Base-by-base conservation (phyloP, 2,329 filamentous ascomycete species). In the Penicillium sp. region DNA sequence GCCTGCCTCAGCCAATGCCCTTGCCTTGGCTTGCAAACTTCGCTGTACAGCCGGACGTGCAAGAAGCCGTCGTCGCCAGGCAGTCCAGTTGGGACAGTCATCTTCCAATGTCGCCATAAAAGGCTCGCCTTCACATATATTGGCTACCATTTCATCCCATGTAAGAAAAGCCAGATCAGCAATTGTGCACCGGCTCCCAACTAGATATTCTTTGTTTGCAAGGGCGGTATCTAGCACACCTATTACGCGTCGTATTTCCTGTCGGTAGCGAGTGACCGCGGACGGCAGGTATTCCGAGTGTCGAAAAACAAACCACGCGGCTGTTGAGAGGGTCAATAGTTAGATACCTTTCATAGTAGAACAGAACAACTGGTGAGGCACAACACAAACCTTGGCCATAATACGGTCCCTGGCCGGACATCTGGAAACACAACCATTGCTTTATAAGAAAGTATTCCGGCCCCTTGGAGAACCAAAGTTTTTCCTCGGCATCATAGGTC, bases 371-470 rank as follows among this genome's bases (percentile, higher is more conserved):
- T n/a, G n/a, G n/a, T n/a, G n/a, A n/a, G n/a, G n/a, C n/a, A 28
- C 7, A 23, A 28, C 20, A 55, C 52, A n/a, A n/a, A n/a, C n/a
- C 53, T 48, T 57, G 55, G 7, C 55, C 55, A 21, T 52, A 57
- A 46, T 52, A 57, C 9, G 55, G 55, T 23, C 49, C 55, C 33
- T 57, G 55, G 20, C 55, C 55, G 3, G 55, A 57, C 21, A 52
- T 47, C 5, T 57, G 55, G 9, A 57, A 57, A 38, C 28, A 57
- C 12, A 52, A n/a, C 49, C 49, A 57, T 40, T 57, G 55, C 18
- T 47, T 57, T 28, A 52, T 38, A n/a, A 40, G 21, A 11, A 47
- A 57, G 20, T 46, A 30, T 21, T 57, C 55, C 11, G 43, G 43
- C 14, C 56, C 56, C 28, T 28, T 24, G 21, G 49, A 18, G 33